These are phyloP conservation scores for Parietaria judaica DNA, from an alignment of 306 rosid genomes.

Conservation along the genomic window DNA sequence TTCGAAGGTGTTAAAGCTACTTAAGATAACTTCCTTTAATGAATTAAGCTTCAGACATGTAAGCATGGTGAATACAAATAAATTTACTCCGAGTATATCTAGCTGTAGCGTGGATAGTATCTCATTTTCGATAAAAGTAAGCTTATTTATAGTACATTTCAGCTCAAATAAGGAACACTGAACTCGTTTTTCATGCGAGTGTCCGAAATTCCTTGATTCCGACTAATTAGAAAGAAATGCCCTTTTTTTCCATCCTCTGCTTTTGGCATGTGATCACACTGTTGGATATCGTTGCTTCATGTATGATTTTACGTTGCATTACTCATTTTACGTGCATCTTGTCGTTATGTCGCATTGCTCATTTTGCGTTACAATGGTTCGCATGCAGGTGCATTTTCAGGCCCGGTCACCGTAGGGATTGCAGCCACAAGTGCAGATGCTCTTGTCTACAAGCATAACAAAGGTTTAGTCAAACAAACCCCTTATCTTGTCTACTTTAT, in stretches of 20 bases:
- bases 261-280: too few relatives aligned
- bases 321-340: too few relatives aligned
- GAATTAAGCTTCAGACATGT: too few relatives aligned
- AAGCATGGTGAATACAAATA: not conserved
- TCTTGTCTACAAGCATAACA: not conserved
- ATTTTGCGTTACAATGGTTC: not conserved
- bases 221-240: too few relatives aligned
- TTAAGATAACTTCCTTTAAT: too few relatives aligned
- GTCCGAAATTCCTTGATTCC: too few relatives aligned
- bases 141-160: not conserved
- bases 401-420: not conserved
- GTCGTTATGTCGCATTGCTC: not conserved
- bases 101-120: not conserved
- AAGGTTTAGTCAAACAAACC: not conserved
- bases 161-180: not conserved
- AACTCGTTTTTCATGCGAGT: not conserved
- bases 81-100: not conserved
- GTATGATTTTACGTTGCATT: too few relatives aligned
- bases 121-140: not conserved
- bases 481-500: not conserved
- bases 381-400: constrained; percentile 1
- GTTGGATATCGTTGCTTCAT: too few relatives aligned
- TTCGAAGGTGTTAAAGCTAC: too few relatives aligned
- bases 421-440: not conserved
- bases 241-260: too few relatives aligned